Evolutionary conservation across 164 flowering plant genomes (phyloP).

Genomic region (Vitis vinifera): ASM3070453v1 NC_081820.1:23775001-23775500

Average conservation of each 20-base stretch:
- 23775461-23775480: not conserved
- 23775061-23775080: not conserved
- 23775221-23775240: not conserved
- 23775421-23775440: too few species aligned
- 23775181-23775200: not conserved
- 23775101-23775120: not conserved
- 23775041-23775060: not conserved
- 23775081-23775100: not conserved
- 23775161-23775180: not conserved
- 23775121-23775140: not conserved
- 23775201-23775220: not conserved
- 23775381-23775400: not conserved
- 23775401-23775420: too few species aligned
- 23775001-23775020: not conserved
- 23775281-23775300: not conserved
- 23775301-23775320: not conserved
- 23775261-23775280: not conserved
- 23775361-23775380: not conserved
- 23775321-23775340: not conserved
- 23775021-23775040: not conserved
- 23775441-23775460: not conserved
- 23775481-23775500: too few species aligned
- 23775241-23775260: not conserved
- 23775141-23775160: not conserved
- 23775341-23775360: not conserved